Evolutionary conservation across 495 filamentous ascomycete species (phyloP), one percentile per base, ranked within the genome.

Genomic region (Aeminium ludgeri): DNA sequence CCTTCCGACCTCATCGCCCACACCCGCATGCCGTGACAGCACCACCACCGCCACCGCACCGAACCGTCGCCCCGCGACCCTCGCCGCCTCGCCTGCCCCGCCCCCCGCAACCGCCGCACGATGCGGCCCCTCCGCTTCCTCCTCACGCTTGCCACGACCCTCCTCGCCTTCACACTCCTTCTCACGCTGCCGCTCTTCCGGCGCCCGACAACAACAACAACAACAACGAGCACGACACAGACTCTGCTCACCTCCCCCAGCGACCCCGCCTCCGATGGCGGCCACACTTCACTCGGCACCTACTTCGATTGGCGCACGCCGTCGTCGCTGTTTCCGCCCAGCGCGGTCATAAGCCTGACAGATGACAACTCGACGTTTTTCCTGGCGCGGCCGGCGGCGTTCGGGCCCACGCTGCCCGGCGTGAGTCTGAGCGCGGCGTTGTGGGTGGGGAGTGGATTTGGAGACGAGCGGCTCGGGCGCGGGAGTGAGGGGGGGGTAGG

Each of bases 341-440:
- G 82, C 43, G 91, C 89, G 20, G 79, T 91, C 44, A 94, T 97
- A 55, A 92, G 82, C 50, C 76, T 97, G 31, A 92, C 84, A 45
- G 86, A 97, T 61, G 89, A 97, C 58, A 96, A 96, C 55, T 92
- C 83, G 30, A 97, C 89, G 4, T 92, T 87, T 49, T 97, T 97
- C 62, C 63, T 91, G 15, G 85, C 89, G 34, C 69, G 89, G 29
- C 91, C 89, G 43, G 89, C 89, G 30, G 86, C 84, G 37, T 97
- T 96, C 59, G 89, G 89, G 1, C 84, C 91, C 1, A 55, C 76
- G 1, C 58, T 97, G 20, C 82, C 84, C 0, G 57, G 61, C 17
- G 70, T 74, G 38, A 86, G 86, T 18, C 62, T 93, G 34, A 86
- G 80, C 48, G 84, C 83, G 12, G 81, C 80, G 54, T 58, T 93